Percentiles rank a stretch among this genome's conserved stretches.
These are phyloP conservation scores for Antitrichia curtipendula DNA, from an alignment of 225 moss, liverwort and hornwort genomes.

Conservation along the genomic window DNA sequence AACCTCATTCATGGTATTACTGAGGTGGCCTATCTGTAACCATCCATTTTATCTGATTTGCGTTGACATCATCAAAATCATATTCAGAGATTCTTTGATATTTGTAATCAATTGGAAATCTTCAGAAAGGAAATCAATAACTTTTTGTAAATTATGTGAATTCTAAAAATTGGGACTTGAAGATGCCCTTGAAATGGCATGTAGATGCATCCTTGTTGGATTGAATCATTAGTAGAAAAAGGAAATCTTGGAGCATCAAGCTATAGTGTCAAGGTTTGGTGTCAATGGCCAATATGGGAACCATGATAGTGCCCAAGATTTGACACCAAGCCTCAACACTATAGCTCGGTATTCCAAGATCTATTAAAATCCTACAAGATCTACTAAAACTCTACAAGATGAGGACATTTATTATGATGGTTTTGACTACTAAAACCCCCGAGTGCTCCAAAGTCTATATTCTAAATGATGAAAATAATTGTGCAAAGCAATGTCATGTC, in stretches of 20 bases:
- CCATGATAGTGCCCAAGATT: too few relatives aligned
- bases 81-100: not conserved
- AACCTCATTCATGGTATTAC: too few relatives aligned
- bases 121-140: not conserved
- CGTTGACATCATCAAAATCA: not conserved
- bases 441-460: too few relatives aligned
- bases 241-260: not conserved
- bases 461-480: too few relatives aligned
- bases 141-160: not conserved
- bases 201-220: not conserved
- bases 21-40: too few relatives aligned
- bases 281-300: too few relatives aligned
- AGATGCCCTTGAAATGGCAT: not conserved
- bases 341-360: not conserved
- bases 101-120: not conserved
- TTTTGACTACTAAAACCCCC: too few relatives aligned
- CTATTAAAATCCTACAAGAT: too few relatives aligned
- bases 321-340: not conserved
- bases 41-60: not conserved
- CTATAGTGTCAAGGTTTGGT: not conserved
- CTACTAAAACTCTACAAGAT: too few relatives aligned
- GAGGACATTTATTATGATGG: too few relatives aligned
- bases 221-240: not conserved
- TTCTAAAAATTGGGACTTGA: not conserved
- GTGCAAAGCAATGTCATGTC: too few relatives aligned